Conservation (phyloP, 352 stramenopile genomes). For the Globisporangium orthogonon region DNA sequence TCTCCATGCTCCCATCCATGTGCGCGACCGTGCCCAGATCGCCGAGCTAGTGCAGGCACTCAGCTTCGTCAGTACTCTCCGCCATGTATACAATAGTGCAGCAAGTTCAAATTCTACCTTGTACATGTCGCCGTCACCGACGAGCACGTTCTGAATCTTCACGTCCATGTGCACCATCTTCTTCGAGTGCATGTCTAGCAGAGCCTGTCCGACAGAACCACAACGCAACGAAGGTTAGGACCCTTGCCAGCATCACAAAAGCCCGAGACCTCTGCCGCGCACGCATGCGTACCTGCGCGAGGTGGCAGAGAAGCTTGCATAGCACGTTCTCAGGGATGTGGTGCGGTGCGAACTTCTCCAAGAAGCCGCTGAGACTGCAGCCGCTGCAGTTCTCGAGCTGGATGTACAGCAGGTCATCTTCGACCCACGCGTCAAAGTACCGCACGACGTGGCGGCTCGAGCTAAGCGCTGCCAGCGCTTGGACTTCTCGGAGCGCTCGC, state of each 20-base stretch:
- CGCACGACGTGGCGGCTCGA: conserved; percentile 72
- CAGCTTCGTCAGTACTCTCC: background rate
- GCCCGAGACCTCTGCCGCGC: background rate
- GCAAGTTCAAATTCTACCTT: conserved; percentile 29
- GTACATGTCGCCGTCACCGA: conserved; percentile 56
- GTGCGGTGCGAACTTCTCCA: conserved; percentile 57
- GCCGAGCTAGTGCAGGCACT: conserved; percentile 30
- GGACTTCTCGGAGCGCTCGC: conserved; percentile 73
- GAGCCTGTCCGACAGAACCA: conserved; percentile 19
- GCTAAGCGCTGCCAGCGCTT: conserved; percentile 74
- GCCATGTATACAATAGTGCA: too few relatives aligned
- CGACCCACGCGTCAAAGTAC: conserved; percentile 87
- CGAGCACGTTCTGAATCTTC: conserved; percentile 80
- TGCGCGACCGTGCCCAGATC: conserved; percentile 78
- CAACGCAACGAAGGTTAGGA: too few relatives aligned
- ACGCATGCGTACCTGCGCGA: conserved; percentile 39
- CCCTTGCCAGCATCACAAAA: background rate
- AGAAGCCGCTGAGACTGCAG: conserved; percentile 55
- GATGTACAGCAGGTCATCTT: conserved; percentile 86
- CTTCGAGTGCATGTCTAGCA: conserved; percentile 78
- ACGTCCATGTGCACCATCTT: conserved; percentile 88
- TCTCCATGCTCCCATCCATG: conserved; percentile 78
- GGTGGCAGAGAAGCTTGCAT: conserved; percentile 69
- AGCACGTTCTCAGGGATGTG: conserved; percentile 66
- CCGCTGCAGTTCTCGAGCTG: conserved; percentile 71